Conservation (phyloP, 768 basidiomycete genomes). For the Lepiota subincarnata region DNA sequence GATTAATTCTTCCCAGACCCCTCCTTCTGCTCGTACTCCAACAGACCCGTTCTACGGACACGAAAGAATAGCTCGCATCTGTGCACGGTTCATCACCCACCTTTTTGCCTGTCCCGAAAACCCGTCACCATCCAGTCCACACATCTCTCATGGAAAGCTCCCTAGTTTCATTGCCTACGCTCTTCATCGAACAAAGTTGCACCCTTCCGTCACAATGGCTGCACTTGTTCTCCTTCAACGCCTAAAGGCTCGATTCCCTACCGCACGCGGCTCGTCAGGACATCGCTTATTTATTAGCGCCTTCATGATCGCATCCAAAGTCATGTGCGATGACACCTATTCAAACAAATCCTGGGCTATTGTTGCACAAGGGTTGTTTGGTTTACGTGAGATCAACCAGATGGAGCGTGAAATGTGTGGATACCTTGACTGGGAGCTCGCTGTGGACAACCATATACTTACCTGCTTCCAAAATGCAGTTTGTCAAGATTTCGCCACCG, state of each 20-base stretch:
- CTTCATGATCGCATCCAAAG: slow-evolving; percentile 89
- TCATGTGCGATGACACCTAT: slow-evolving; percentile 93
- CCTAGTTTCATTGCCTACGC: slow-evolving; percentile 86
- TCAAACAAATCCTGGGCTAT: slow-evolving; percentile 92
- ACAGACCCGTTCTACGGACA: slow-evolving; percentile 72
- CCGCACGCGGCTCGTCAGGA: slow-evolving; percentile 85
- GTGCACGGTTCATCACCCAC: slow-evolving; percentile 77
- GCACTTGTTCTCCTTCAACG: slow-evolving; percentile 69
- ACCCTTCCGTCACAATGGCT: slow-evolving; percentile 64
- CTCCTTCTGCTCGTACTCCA: slow-evolving; percentile 22
- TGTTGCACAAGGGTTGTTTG: slow-evolving; percentile 86
- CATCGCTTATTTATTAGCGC: slow-evolving; percentile 89
- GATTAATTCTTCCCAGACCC: slow-evolving; percentile 25
- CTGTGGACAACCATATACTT: slow-evolving; percentile 62
- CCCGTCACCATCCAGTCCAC: slow-evolving; percentile 45
- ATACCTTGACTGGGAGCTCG: slow-evolving; percentile 91
- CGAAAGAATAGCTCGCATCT: slow-evolving; percentile 63
- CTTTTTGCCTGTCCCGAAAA: slow-evolving; percentile 85
- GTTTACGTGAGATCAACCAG: slow-evolving; percentile 87
- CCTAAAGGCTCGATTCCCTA: slow-evolving; percentile 88
- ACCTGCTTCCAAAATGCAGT: slow-evolving; percentile 59
- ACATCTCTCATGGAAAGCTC: slow-evolving; percentile 55
- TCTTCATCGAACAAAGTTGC: slow-evolving; percentile 77
- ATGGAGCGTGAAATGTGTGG: slow-evolving; percentile 94
- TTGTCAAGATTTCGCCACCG: slow-evolving; percentile 49